Evolutionary conservation across 1,284 basidiomycete species (phyloP).

Genomic region (Ceratobasidium sp.): DNA sequence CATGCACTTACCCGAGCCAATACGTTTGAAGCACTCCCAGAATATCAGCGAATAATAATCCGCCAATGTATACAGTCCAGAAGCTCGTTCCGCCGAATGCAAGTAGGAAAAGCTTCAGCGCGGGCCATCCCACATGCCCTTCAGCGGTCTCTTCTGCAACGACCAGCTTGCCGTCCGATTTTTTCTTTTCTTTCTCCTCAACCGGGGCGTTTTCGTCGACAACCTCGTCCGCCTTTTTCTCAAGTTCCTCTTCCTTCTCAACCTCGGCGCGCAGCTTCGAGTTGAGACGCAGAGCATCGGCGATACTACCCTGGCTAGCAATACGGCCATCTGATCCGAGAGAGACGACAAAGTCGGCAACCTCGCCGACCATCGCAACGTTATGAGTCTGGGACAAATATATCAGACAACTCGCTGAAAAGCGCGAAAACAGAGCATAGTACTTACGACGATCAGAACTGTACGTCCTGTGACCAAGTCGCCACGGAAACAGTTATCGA

Average conservation of each 20-base stretch:
- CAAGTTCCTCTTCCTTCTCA: conserved; percentile 48
- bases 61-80: conserved; percentile 47
- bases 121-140: conserved; percentile 61
- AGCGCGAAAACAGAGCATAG: not conserved
- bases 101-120: conserved; percentile 46
- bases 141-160: conserved; percentile 66
- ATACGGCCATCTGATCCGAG: conserved; percentile 63
- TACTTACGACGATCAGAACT: conserved; percentile 71
- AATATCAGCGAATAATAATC: conserved; percentile 33
- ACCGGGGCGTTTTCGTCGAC: conserved; percentile 45
- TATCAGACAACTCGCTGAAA: not conserved
- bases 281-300: conserved; percentile 54
- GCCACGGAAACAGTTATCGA: conserved; percentile 75
- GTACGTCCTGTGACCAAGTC: conserved; percentile 73
- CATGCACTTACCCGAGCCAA: conserved; percentile 42
- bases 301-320: conserved; percentile 57
- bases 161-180: conserved; percentile 58
- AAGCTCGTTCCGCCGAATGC: conserved; percentile 54
- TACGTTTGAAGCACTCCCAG: conserved; percentile 41
- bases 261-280: conserved; percentile 43
- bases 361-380: conserved; percentile 66
- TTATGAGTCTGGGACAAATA: conserved; percentile 70
- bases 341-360: conserved; percentile 69
- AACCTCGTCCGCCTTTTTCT: conserved; percentile 52
- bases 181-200: conserved; percentile 48